Base-by-base conservation (phyloP, 306 rosid genomes). In the Alnus rubra region DNA sequence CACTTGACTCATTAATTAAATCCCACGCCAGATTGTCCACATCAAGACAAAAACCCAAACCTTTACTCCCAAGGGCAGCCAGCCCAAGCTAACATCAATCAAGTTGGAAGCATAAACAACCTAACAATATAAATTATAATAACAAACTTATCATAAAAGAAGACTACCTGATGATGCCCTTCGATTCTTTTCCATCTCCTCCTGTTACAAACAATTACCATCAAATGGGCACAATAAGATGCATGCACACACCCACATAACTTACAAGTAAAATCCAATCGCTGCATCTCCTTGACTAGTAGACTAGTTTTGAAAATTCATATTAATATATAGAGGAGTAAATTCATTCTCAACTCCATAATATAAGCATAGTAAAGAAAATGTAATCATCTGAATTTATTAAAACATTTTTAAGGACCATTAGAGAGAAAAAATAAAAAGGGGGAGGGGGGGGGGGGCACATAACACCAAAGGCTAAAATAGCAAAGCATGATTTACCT, bases 131-230 rank as follows among this genome's bases (percentile, higher is more conserved):
- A 23, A 23, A 23, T 23, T 23, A 23, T 23, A 23, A 23, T 23
- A 23, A 23, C 28, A 23, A 23, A 23, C 28, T 23, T 23, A 23
- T 2, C 11, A 19, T 19, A 13, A 65, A 49, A 53, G 19, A 73
- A 63, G 69, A 49, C 28, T 82, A 89, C 92, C 90, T 69, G 89
- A 76, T n/a, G 89, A 73, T 84, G 89, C 81, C 86, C 59, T 84
- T 44, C 90, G 87, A 50, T 89, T 89, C 76, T 37, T 89, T 73
- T 89, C 92, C 92, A 89, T 69, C 80, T 89, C 92, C 75, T 83
- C 89, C 92, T 89, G 79, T 71, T 31, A 68, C 23, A 52, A 59
- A 2, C 19, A 63, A 78, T 50, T 44, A 7, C 2, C 56, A 53
- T 31, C 48, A 72, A 33, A 6, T 0, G 33, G 63, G 39, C 9